Evolutionary conservation across 1,284 basidiomycete genomes (phyloP).

Genomic region (Microbotryomycetes sp.): DNA sequence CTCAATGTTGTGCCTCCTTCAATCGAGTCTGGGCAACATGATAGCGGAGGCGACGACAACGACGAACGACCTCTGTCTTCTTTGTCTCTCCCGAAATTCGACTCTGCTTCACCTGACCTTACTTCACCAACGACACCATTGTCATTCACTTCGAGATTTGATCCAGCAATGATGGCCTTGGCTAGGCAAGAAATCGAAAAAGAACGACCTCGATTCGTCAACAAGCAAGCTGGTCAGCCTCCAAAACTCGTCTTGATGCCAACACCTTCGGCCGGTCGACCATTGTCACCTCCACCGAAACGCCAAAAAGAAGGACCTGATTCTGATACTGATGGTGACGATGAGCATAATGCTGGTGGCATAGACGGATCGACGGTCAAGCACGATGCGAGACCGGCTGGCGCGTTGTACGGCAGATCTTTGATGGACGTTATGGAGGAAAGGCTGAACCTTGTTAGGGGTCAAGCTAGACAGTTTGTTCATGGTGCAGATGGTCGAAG

Average conservation of each 20-base stretch:
- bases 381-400: conserved; percentile 15
- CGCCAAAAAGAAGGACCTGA: conserved; percentile 12
- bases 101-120: too few relatives aligned
- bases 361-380: too few relatives aligned
- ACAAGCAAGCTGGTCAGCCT: conserved; percentile 18
- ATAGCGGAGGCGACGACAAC: neutral
- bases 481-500: conserved; percentile 22
- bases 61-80: neutral
- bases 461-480: conserved; percentile 14
- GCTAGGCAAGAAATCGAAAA: conserved; percentile 14
- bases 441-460: conserved; percentile 8
- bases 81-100: neutral
- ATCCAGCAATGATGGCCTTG: conserved; percentile 17
- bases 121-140: conserved; percentile 3
- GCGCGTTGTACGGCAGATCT: conserved; percentile 27
- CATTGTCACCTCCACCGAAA: neutral
- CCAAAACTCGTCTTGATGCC: conserved; percentile 27
- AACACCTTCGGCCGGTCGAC: conserved; percentile 19
- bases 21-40: neutral
- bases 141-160: conserved; percentile 26
- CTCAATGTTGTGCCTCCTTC: neutral
- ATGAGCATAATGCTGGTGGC: neutral
- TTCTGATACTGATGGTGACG: conserved; percentile 1
- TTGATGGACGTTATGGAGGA: conserved; percentile 30
- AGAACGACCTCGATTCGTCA: conserved; percentile 19